Evolutionary conservation across 495 filamentous ascomycete species (phyloP).

Genomic region (Mytilinidion resinicola): DNA sequence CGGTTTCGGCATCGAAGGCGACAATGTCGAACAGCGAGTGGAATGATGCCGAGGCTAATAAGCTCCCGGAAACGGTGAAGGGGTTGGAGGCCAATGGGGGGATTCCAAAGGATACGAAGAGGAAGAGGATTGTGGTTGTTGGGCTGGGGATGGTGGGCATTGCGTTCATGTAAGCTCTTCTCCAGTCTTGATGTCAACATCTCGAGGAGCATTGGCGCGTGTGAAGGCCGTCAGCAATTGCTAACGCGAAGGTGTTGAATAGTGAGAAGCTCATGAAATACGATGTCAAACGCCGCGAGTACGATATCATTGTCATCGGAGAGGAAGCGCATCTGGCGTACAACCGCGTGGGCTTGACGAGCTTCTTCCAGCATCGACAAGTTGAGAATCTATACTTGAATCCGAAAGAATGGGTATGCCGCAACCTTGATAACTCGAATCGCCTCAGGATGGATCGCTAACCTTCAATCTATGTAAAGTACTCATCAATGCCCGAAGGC

Average conservation of each 20-base stretch:
- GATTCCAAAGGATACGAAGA: slow-evolving; percentile 26
- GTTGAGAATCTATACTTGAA: slow-evolving; percentile 90
- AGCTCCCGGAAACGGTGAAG: slow-evolving; percentile 30
- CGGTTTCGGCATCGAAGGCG: too few relatives aligned
- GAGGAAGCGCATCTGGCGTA: slow-evolving; percentile 91
- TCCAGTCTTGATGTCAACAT: too few relatives aligned
- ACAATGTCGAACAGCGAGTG: slow-evolving; percentile 31
- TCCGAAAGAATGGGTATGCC: slow-evolving; percentile 75
- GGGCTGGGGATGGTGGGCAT: slow-evolving; percentile 96
- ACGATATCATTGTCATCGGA: slow-evolving; percentile 83
- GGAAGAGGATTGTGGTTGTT: slow-evolving; percentile 77
- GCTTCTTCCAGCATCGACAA: slow-evolving; percentile 85
- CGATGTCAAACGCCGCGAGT: slow-evolving; percentile 68
- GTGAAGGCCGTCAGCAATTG: neutral
- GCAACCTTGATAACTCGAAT: neutral
- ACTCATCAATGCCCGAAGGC: slow-evolving; percentile 53
- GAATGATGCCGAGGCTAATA: slow-evolving; percentile 34
- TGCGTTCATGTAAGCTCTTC: slow-evolving; percentile 71
- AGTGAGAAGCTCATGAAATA: slow-evolving; percentile 89
- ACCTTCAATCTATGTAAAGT: slow-evolving; percentile 35
- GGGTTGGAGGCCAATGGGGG: slow-evolving; percentile 18
- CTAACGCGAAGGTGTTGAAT: neutral
- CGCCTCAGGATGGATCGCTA: neutral
- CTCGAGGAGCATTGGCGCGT: neutral
- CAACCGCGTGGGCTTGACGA: slow-evolving; percentile 91